Conservation (phyloP, 106 monocot genomes). For the Hemerocallis citrina region DNA sequence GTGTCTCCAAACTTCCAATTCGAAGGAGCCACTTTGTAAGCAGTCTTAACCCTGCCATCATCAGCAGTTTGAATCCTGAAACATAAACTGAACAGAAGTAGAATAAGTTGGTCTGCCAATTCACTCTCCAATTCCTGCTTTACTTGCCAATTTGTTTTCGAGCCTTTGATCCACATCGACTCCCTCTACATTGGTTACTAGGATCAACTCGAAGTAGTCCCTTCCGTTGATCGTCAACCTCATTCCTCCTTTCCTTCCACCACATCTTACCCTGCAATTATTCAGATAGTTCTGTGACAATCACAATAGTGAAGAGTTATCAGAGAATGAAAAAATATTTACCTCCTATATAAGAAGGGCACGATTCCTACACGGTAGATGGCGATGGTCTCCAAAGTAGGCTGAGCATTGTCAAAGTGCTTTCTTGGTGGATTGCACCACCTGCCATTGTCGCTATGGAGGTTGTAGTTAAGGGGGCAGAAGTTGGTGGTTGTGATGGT, state of each 20-base stretch:
- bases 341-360: too few species aligned
- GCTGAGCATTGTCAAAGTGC: too few species aligned
- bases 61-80: conserved; percentile 40
- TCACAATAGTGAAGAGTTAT: background rate
- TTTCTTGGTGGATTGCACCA: background rate
- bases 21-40: conserved; percentile 28
- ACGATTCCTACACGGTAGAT: too few species aligned
- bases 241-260: conserved; percentile 26
- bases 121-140: conserved; percentile 58
- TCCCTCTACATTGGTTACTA: conserved; percentile 41
- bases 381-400: too few species aligned
- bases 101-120: conserved; percentile 32
- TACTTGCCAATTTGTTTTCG: conserved; percentile 23
- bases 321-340: too few species aligned
- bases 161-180: conserved; percentile 35
- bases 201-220: conserved; percentile 44
- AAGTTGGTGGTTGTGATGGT: too few species aligned
- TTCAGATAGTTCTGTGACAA: too few species aligned
- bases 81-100: conserved; percentile 33
- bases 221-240: conserved; percentile 46
- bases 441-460: too few species aligned
- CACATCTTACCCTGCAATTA: conserved; percentile 31
- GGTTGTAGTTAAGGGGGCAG: too few species aligned
- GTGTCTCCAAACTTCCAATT: conserved; percentile 48
- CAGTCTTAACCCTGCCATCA: conserved; percentile 22